phyloP scores from a whole-genome alignment of 2,329 filamentous ascomycete species.

The Phaeophleospora eucalypticola region DNA sequence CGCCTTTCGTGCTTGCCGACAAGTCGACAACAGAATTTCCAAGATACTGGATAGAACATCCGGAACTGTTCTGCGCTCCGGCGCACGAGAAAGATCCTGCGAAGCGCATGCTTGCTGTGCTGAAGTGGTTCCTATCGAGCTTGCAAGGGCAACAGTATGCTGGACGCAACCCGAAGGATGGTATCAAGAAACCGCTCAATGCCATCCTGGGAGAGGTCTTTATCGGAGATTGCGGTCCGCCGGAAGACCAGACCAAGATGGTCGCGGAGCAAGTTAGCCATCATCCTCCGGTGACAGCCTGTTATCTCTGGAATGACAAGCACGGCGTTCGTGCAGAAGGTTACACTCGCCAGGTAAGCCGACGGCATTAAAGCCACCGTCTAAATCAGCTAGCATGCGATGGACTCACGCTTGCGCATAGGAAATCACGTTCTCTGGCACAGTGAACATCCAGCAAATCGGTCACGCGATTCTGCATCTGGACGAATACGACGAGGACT shows the following conservation, averaged over 20 bases:
- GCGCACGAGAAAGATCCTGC: constrained; percentile 39
- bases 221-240: constrained; percentile 36
- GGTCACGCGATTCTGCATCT: constrained; percentile 44
- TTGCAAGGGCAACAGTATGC: constrained; percentile 48
- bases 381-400: neutral
- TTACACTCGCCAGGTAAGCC: constrained; percentile 38
- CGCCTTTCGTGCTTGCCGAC: constrained; percentile 43
- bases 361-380: constrained; percentile 4
- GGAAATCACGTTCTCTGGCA: constrained; percentile 44
- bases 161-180: constrained; percentile 39
- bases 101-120: constrained; percentile 42
- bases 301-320: constrained; percentile 45
- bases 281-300: constrained; percentile 46
- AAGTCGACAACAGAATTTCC: constrained; percentile 46
- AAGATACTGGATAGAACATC: constrained; percentile 46
- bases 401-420: neutral
- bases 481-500: constrained; percentile 43
- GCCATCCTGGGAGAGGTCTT: constrained; percentile 50
- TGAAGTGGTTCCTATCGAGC: constrained; percentile 48
- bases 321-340: constrained; percentile 43
- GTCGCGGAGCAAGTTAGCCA: constrained; percentile 46
- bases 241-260: constrained; percentile 38
- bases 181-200: constrained; percentile 50
- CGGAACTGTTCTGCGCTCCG: constrained; percentile 44
- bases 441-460: constrained; percentile 45